Conservation (phyloP, 2,329 filamentous ascomycete species). For the Myriosclerotinia scirpicola region DNA sequence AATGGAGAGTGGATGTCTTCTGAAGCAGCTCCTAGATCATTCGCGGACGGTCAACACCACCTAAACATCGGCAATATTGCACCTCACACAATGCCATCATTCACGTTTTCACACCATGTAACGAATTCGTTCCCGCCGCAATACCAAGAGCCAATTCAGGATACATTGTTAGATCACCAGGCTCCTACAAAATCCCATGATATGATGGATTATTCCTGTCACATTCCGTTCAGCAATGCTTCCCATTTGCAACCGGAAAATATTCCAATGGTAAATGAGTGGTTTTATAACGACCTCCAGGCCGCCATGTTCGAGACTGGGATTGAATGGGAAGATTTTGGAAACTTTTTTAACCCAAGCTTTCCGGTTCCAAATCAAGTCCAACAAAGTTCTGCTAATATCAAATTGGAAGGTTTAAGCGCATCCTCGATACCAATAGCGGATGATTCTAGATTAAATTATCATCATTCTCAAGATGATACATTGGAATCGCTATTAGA, state of each 20-base stretch:
- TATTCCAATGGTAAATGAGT: slow-evolving; percentile 24
- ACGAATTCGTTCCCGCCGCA: slow-evolving; percentile 7
- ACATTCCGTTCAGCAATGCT: neutral
- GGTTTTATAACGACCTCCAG: slow-evolving; percentile 36
- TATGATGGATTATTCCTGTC: neutral
- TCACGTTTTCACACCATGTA: slow-evolving; percentile 2
- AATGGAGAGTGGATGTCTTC: neutral
- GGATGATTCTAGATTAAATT: neutral
- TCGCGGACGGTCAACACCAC: neutral
- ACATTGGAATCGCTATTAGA: neutral
- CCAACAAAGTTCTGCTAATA: slow-evolving; percentile 1
- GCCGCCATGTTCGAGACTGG: slow-evolving; percentile 33
- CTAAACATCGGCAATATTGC: neutral
- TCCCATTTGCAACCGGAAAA: slow-evolving; percentile 22
- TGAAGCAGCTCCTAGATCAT: slow-evolving; percentile 9
- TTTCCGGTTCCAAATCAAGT: slow-evolving; percentile 9
- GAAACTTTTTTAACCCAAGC: slow-evolving; percentile 22
- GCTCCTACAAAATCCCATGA: slow-evolving; percentile 6
- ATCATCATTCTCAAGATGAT: slow-evolving; percentile 4
- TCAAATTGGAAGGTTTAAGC: slow-evolving; percentile 1
- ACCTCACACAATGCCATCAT: neutral
- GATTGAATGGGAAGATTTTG: slow-evolving; percentile 28
- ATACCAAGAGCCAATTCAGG: slow-evolving; percentile 14
- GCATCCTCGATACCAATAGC: neutral
- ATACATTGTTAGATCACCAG: neutral